A percentile compares a stretch with the other conserved stretches of the same genome.
phyloP scores from a whole-genome alignment of 805 yeast species.

The Candida berthetii region DNA sequence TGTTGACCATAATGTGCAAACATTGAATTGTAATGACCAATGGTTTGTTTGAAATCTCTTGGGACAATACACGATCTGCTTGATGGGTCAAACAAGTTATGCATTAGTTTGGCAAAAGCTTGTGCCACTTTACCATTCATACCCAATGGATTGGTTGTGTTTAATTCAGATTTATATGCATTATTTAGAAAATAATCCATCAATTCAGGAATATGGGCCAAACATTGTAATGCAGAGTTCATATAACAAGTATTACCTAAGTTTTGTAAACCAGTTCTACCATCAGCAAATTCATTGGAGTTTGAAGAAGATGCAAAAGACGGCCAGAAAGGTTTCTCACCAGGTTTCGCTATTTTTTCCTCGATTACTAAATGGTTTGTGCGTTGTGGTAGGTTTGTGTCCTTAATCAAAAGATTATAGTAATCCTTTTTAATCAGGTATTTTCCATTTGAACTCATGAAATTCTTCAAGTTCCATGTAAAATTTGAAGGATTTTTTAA shows the following conservation, averaged over 20 bases:
- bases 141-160: slow-evolving; percentile 77
- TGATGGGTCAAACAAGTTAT: slow-evolving; percentile 45
- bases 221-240: slow-evolving; percentile 91
- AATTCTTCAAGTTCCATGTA: slow-evolving; percentile 20
- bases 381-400: slow-evolving; percentile 10
- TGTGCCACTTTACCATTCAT: slow-evolving; percentile 75
- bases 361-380: slow-evolving; percentile 27
- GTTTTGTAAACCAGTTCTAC: slow-evolving; percentile 60
- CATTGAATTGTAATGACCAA: slow-evolving; percentile 74
- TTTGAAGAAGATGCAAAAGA: slow-evolving; percentile 25
- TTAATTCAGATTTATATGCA: slow-evolving; percentile 59
- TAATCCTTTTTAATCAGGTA: slow-evolving; percentile 17
- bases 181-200: slow-evolving; percentile 66
- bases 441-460: slow-evolving; percentile 18
- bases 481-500: slow-evolving; percentile 7
- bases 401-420: slow-evolving; percentile 12
- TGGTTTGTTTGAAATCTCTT: slow-evolving; percentile 65
- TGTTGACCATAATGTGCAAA: slow-evolving; percentile 84
- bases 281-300: slow-evolving; percentile 28
- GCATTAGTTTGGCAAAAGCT: slow-evolving; percentile 66
- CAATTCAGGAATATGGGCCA: slow-evolving; percentile 80
- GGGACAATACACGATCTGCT: slow-evolving; percentile 34
- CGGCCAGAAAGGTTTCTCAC: slow-evolving; percentile 26
- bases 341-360: slow-evolving; percentile 11
- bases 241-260: slow-evolving; percentile 91